Base-by-base conservation (phyloP, 2,329 filamentous ascomycete species). In the Chrysoporthe cubensis region DNA sequence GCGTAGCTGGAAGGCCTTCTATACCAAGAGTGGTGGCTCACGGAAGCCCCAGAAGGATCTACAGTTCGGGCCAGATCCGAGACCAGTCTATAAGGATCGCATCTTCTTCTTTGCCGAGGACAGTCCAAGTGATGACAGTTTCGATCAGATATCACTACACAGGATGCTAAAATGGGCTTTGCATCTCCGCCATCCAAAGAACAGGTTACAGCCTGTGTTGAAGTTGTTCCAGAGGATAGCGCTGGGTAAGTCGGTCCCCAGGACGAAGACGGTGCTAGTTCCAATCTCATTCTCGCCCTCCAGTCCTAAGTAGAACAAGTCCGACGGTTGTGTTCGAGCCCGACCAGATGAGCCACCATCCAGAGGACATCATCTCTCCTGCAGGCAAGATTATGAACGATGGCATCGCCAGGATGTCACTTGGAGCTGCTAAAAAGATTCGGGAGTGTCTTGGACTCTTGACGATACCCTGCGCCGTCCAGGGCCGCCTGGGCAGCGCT, bases 401-500 rank as follows among this genome's bases (percentile, higher is more conserved):
- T 65, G 88, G 92, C 0, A 90, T 92, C 57, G 87, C 83, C 0
- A 79, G 79, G 2, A 90, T 94, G 71, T 94, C 91, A 0, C 79
- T 81, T 4, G 84, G 80, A 1, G 83, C 91, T 2, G 88, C 87
- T 0, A 75, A 77, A 1, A 79, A 80, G 54, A 81, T 93, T 5
- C 82, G 84, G 37, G 74, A 81, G 0, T 69, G 70, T 0, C 80
- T 91, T 9, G 84, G 84, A 0, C 76, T 90, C 0, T 71, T 75
- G 0, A 81, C 85, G n/a, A 75, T 86, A 0, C 90, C 91, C 0
- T 86, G 86, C 44, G 89, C 84, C 0, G 88, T 90, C 58, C 92
- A 95, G 76, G 91, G 82, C 1, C 85, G 92, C 0, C 85, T 94
- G 46, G 90, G 88, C 11, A 87, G 90, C 21, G 90, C 90, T 0